Percentiles rank a stretch among this genome's conserved stretches.
phyloP scores from a whole-genome alignment of 768 basidiomycete genomes.

The Dioszegia crocea region DNA sequence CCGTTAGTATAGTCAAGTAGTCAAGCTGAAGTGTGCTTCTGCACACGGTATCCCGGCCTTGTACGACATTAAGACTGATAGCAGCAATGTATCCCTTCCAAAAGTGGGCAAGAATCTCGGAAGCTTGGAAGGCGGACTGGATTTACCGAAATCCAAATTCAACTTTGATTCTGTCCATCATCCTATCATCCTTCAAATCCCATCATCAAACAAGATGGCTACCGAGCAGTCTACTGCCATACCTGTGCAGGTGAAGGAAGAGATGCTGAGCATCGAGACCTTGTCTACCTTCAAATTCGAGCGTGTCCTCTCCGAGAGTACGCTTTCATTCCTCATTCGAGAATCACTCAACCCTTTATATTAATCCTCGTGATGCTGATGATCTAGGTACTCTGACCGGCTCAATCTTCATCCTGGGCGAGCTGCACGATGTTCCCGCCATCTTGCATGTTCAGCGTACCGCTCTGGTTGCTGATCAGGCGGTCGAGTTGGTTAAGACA shows the following conservation, averaged over 20 bases:
- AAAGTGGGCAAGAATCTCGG: no score
- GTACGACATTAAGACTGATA: no score
- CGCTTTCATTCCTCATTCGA: background rate
- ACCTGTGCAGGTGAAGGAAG: background rate
- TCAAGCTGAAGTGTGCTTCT: no score
- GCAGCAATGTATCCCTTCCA: no score
- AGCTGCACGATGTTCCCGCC: constrained; percentile 51
- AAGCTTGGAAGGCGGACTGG: no score
- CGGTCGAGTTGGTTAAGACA: constrained; percentile 7
- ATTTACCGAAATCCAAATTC: no score
- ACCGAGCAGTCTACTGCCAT: background rate
- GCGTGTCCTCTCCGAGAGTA: constrained; percentile 40
- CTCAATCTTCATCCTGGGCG: constrained; percentile 66
- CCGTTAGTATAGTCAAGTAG: no score
- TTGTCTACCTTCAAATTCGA: constrained; percentile 59
- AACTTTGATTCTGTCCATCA: no score
- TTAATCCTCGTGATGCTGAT: constrained; percentile 54
- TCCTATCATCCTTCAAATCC: no score
- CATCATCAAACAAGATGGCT: background rate
- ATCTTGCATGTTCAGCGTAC: constrained; percentile 36
- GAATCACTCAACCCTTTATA: constrained; percentile 47
- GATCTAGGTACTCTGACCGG: constrained; percentile 60
- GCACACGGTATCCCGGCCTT: no score
- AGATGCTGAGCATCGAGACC: constrained; percentile 8
- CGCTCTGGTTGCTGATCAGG: constrained; percentile 26